These are phyloP conservation scores for Prunella vulgaris DNA, from an alignment of 257 asterid genomes.

Conservation along the genomic window DNA sequence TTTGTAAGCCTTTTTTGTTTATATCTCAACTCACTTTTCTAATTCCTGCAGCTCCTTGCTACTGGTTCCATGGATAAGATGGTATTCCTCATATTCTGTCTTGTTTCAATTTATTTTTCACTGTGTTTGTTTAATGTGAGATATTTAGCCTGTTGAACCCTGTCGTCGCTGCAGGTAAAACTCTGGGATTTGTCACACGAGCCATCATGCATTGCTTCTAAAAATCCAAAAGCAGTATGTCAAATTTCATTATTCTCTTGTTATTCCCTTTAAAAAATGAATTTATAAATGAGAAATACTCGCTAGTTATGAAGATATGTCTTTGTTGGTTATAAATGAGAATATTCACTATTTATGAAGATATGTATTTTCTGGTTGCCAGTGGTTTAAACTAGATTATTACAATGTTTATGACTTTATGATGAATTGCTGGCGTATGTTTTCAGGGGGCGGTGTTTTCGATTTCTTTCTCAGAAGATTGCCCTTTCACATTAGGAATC, in stretches of 20 bases:
- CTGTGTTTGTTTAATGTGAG: background rate
- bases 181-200: slow-evolving; percentile 84
- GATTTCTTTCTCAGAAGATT: slow-evolving; percentile 70
- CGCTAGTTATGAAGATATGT: background rate
- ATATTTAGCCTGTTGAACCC: background rate
- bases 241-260: background rate
- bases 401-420: background rate
- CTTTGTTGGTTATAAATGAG: background rate
- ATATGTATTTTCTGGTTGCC: background rate
- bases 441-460: slow-evolving; percentile 85
- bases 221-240: slow-evolving; percentile 50
- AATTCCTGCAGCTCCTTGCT: slow-evolving; percentile 69
- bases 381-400: background rate
- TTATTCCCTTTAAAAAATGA: background rate
- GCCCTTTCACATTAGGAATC: slow-evolving; percentile 62
- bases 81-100: slow-evolving; percentile 33
- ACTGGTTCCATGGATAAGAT: slow-evolving; percentile 87
- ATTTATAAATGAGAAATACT: background rate
- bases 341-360: background rate
- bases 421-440: slow-evolving; percentile 11
- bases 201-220: slow-evolving; percentile 58
- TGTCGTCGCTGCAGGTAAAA: slow-evolving; percentile 56
- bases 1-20: background rate
- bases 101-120: background rate
- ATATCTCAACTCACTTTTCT: slow-evolving; percentile 23